Evolutionary conservation across 257 asterid species (phyloP).

Genomic region (Agastache rugosa): DNA sequence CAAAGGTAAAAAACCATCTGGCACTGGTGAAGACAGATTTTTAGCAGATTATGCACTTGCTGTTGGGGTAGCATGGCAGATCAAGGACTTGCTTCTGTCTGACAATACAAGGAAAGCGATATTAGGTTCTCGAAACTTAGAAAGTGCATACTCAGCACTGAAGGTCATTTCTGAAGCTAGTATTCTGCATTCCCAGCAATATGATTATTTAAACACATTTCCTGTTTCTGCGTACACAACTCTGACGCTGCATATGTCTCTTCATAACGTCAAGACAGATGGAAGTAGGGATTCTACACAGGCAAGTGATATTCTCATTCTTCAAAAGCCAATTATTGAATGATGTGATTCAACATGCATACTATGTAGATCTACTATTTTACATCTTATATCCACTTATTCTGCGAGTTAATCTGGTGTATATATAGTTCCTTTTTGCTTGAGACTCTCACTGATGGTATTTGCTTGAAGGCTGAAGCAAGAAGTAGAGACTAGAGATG

Average conservation of each 20-base stretch:
- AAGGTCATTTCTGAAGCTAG: slow-evolving; percentile 81
- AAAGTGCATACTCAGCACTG: slow-evolving; percentile 57
- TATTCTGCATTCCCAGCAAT: slow-evolving; percentile 64
- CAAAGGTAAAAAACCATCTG: slow-evolving; percentile 47
- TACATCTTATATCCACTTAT: slow-evolving; percentile 11
- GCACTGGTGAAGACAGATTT: slow-evolving; percentile 39
- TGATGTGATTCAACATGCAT: slow-evolving; percentile 27
- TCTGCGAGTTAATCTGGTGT: neutral
- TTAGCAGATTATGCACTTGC: slow-evolving; percentile 69
- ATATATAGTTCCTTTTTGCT: neutral
- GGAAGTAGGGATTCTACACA: slow-evolving; percentile 45
- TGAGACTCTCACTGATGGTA: neutral
- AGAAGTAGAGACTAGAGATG: slow-evolving; percentile 9
- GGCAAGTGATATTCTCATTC: slow-evolving; percentile 59
- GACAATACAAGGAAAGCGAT: slow-evolving; percentile 64
- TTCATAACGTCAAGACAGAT: slow-evolving; percentile 50
- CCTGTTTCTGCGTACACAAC: slow-evolving; percentile 74
- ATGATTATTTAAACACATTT: slow-evolving; percentile 51
- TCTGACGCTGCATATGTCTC: slow-evolving; percentile 72
- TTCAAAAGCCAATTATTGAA: slow-evolving; percentile 23
- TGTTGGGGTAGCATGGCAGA: slow-evolving; percentile 91
- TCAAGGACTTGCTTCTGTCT: slow-evolving; percentile 77
- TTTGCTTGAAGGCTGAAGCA: slow-evolving; percentile 12
- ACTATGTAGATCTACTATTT: slow-evolving; percentile 5
- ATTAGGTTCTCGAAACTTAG: slow-evolving; percentile 53